Evolutionary conservation across 495 filamentous ascomycete genomes (phyloP), one percentile per base, ranked within the genome.

Genomic region (Platismatia glauca): DNA sequence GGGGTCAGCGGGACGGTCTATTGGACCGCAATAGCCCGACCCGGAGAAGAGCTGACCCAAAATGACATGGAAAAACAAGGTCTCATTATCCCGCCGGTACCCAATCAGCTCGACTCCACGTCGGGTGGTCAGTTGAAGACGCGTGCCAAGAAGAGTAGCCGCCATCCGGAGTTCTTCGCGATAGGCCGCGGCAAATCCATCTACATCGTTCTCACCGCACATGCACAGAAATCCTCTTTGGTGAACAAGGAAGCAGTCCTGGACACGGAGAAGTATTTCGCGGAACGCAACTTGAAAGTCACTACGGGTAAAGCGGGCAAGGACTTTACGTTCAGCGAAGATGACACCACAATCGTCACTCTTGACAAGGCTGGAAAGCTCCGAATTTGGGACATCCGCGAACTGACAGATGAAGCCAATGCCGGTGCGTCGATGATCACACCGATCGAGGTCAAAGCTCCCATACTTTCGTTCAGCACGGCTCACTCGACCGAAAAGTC

Each of bases 261-360:
- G 64, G 88, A 95, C 71, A 89, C 82, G 7, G 89, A 95, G 70
- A 90, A 85, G 68, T 95, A 95, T 66, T 84, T 95, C 67, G 84
- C 84, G 64, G 86, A 95, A 65, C 92, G 88, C 68, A 84, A 87
- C 44, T 79, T 96, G 64, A 93, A 90, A 74, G 94, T 99, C 72
- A 88, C 89, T 53, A 97, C 91, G 59, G 95, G 95, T 58, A 99
- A 99, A 75, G 95, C 95, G 55, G 93, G 91, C 37, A 97, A 99
- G 73, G 95, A 99, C 68, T 99, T 97, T 71, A 84, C 86, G 55
- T 99, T 99, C 76, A 96, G 91, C 72, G 90, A 92, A 69, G 95
- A 97, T 75, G 95, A 99, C 71, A 89, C 86, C 2, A 83, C 90
- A 33, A 91, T 99, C 69, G 92, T 92, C 29, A 96, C 94, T 53